Base-by-base conservation (phyloP, 306 rosid species). In the Dryas octopetala region DNA sequence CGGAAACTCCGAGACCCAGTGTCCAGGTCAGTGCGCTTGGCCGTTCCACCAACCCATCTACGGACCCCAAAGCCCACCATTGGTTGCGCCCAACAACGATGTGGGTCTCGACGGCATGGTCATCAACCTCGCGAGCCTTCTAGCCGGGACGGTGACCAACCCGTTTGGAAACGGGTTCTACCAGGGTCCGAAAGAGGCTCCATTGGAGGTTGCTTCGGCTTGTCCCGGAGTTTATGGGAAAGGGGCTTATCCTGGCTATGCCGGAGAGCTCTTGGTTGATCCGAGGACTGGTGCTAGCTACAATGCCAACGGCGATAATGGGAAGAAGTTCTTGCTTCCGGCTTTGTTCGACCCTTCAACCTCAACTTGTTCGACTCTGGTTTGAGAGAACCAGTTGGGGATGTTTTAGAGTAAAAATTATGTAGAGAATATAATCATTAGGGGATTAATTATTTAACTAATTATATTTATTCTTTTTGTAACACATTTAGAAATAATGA, bases 1-100 rank as follows among this genome's bases (percentile, higher is more conserved):
- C 3, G 96, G 93, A 11, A 86, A 91, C 50, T 88, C 96, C 0
- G 90, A 79, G 63, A 85, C 78, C 1, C 96, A 91, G 5, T 91
- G 96, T 72, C 93, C 93, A 0, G 91, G 93, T 3, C 86, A 86
- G 17, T 91, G 96, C 13, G 90, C 91, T 0, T 91, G 93, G 96
- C 89, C 92, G 0, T 90, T 84, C 66, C 92, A 90, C 63, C 89
- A 83, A 47, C 89, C 92, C 5, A 59, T 88, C 12, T 86, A 91
- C 12, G 96, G 93, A 0, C 88, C 91, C 0, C 90, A 86, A 62
- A 71, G 64, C 66, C 81, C 87, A 9, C 83, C 89, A 0, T 68
- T 91, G 64, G 84, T 86, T 23, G 82, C 91, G 0, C 91, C 96
- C 5, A 88, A 91, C 74, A 88, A 88, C 45, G 93, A 90, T 7